Conservation (phyloP, 257 asterid species). For the Gentiana straminea region DNA sequence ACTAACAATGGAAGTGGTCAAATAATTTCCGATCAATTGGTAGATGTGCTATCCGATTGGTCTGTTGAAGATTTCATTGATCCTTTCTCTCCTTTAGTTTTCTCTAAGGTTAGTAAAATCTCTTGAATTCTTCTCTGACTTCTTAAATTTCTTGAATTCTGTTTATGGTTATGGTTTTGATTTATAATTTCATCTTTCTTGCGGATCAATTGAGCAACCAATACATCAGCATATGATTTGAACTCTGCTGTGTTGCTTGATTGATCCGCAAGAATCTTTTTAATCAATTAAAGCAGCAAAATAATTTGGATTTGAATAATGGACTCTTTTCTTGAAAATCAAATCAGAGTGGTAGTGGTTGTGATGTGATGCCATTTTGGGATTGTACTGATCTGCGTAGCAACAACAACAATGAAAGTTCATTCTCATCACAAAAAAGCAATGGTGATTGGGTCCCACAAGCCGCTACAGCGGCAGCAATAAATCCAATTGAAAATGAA, state of each 20-base stretch:
- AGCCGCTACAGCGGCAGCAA: conserved; percentile 14
- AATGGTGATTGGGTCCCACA: conserved; percentile 67
- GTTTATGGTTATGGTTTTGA: neutral
- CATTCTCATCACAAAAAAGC: conserved; percentile 23
- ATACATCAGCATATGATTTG: too few species aligned
- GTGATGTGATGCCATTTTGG: conserved; percentile 44
- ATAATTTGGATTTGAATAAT: neutral
- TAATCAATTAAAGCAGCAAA: neutral
- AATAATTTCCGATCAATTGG: conserved; percentile 71
- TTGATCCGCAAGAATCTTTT: too few species aligned
- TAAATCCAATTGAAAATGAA: conserved; percentile 12
- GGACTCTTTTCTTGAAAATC: neutral
- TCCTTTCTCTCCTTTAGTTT: conserved; percentile 33
- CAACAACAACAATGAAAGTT: conserved; percentile 18
- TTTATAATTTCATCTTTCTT: too few species aligned
- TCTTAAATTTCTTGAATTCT: neutral
- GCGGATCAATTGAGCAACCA: too few species aligned
- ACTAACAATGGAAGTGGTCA: conserved; percentile 12
- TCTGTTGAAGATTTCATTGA: conserved; percentile 83
- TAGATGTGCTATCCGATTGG: conserved; percentile 79
- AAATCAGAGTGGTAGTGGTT: conserved; percentile 29
- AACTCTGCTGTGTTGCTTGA: too few species aligned
- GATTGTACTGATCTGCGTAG: conserved; percentile 14
- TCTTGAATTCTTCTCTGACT: neutral
- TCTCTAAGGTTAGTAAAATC: conserved; percentile 43